Evolutionary conservation across 192 early-diverging fungal species (phyloP), one percentile per base, ranked within the genome.

Genomic region (Phlyctochytrium arcticum): DNA sequence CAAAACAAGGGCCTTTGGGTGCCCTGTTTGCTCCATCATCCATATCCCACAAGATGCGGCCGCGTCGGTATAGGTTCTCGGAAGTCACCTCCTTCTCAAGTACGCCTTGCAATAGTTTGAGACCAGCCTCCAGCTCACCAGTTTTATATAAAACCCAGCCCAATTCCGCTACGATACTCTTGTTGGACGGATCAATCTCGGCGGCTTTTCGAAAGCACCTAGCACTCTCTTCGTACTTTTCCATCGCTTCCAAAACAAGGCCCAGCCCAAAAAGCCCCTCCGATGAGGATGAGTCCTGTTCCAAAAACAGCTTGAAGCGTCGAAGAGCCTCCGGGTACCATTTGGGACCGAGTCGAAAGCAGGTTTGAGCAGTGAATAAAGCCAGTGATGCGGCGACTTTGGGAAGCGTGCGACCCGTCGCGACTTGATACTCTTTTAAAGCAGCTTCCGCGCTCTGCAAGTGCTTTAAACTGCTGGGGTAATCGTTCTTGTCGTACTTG

Each of bases 31-130:
- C 2, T 44, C 53, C 10, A 36, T 85, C 90, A 32, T 82, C 89
- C 74, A 88, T 75, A 10, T 69, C 81, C 88, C 92, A 98, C 62
- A 88, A 90, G 1, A 86, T 78, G 23, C 81, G 70, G 4, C 91
- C 93, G 4, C 92, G 53, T 2, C 89, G 74, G 48, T 84, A 90
- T 15, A 80, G 69, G 2, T 77, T 75, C 24, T 87, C 71, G 2
- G 87, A 84, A 19, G 82, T 70, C 36, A 17, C 35, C 30, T 44
- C 0, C n/a, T 31, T 10, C 5, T 37, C 53, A 19, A 65, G 19
- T 7, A 37, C 63, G 0, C 56, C 21, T 23, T 70, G 61, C 27
- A 90, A 70, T 19, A 70, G 75, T 12, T 76, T 68, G 6, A 81
- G 60, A 0, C 93, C 89, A 30, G 78, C 65, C 6, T 74, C 63